Evolutionary conservation across 768 basidiomycete species (phyloP), one percentile per base, ranked within the genome.

Genomic region (Rhodocollybia butyracea): DNA sequence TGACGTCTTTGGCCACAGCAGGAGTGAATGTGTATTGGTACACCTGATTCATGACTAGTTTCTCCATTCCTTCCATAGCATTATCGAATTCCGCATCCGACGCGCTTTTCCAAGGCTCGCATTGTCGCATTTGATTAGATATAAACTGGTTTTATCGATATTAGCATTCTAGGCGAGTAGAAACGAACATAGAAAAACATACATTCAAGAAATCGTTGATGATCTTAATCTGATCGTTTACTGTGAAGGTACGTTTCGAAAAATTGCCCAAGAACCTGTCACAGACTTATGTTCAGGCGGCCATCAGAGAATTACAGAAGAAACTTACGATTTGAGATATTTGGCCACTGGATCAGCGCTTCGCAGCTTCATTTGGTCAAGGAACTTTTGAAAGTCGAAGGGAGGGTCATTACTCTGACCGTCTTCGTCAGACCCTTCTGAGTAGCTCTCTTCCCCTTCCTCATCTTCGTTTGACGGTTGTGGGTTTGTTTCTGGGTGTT

Each of bases 61-160:
- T 99, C 78, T 99, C 97, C 93, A 98, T 98, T 50, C 94, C 95
- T 71, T 99, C 97, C 76, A 94, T 83, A 0, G 94, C 93, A 63
- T 96, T 95, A 52, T 98, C 97, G 60, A 99, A 98, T 68, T 98
- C 94, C 5, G 75, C 72, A 21, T 92, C 86, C 2, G 85, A 78
- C 1, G 81, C 81, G 56, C 84, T 84, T 64, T 83, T 83, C 95
- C 94, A 98, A 0, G 89, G 74, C 21, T 94, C 93, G 27, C 80
- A 79, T 56, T 85, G 83, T 21, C 87, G 77, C 97, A 99, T 99
- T 66, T 89, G 90, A 31, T 71, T 76, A 0, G 88, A 76, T 62
- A 99, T 98, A 67, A 99, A 99, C 91, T 96, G 63, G 12, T 46
- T 24, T 24, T 11, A 46, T 19, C 15, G 54, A 19, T 2, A 34